Evolutionary conservation across 2,329 filamentous ascomycete species (phyloP), one percentile per base, ranked within the genome.

Genomic region (Elsinoe australis): DNA sequence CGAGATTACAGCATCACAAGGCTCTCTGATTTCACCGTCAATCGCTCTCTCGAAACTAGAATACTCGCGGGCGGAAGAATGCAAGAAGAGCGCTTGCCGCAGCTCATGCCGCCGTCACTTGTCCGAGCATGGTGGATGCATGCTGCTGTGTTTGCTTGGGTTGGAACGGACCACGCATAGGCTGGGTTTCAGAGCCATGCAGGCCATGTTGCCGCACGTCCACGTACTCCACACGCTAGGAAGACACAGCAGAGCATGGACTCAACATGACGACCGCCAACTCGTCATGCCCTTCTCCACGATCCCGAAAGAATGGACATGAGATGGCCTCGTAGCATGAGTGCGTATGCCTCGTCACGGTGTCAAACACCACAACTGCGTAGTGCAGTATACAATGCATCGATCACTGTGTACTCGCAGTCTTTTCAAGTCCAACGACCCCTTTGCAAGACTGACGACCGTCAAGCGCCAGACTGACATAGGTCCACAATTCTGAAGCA

Each of bases 401-500:
- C n/a, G n/a, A n/a, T n/a, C n/a, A n/a, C n/a, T n/a, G n/a, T n/a
- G n/a, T n/a, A n/a, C n/a, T n/a, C n/a, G n/a, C n/a, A n/a, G n/a
- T 33, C 31, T 33, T 33, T 10, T 33, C 31, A n/a, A n/a, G n/a
- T n/a, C n/a, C n/a, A n/a, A n/a, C n/a, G n/a, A n/a, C n/a, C n/a
- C n/a, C n/a, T n/a, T n/a, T n/a, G n/a, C n/a, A n/a, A n/a, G n/a
- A n/a, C n/a, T n/a, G n/a, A n/a, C n/a, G n/a, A n/a, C n/a, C n/a
- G n/a, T n/a, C n/a, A n/a, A n/a, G n/a, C n/a, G n/a, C n/a, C n/a
- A n/a, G n/a, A n/a, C 18, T 15, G 17, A 14, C 12, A 9, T 4
- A 28, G 36, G 18, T 41, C 36, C 36, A 41, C 36, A 41, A 26
- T 41, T 41, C 36, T 41, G 36, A 41, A 41, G 36, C 36, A 41